Evolutionary conservation across 345 rosid genomes (phyloP).

Genomic region (Salix udensis): DNA sequence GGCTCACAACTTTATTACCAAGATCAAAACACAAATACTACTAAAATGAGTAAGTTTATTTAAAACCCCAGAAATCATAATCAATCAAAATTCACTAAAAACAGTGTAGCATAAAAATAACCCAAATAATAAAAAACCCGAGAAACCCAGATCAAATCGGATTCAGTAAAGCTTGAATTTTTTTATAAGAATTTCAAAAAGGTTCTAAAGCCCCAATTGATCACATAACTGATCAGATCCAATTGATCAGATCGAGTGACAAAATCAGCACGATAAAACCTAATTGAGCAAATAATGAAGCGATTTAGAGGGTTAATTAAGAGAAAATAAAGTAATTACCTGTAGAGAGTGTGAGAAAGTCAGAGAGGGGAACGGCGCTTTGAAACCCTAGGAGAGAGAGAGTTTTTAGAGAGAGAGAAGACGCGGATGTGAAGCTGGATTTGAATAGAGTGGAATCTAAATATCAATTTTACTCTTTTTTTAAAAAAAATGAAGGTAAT

Average conservation of each 20-base stretch:
- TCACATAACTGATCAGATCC: too few species aligned
- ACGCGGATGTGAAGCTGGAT: not conserved
- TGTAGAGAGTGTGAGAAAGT: not conserved
- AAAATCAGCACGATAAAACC: not conserved
- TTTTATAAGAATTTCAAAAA: not conserved
- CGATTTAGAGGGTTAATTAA: not conserved
- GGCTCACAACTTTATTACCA: not conserved
- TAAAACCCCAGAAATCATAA: not conserved
- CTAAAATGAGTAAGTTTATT: not conserved
- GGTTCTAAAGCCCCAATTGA: not conserved
- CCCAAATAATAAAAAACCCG: not conserved
- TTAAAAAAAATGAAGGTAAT: not conserved
- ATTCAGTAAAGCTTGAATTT: constrained; percentile 9
- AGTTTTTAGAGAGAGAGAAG: not conserved
- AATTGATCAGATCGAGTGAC: too few species aligned
- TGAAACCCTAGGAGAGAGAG: constrained; percentile 1
- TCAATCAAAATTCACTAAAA: not conserved
- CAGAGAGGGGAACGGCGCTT: constrained; percentile 26
- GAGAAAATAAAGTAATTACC: not conserved
- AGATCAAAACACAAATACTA: not conserved
- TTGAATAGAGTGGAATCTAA: not conserved
- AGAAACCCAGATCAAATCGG: constrained; percentile 18
- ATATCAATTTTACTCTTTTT: too few species aligned
- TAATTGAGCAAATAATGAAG: not conserved
- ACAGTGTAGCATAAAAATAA: not conserved